A percentile compares a stretch with the other conserved stretches of the same genome.
These are phyloP conservation scores for Blastobotrys persicus DNA, from an alignment of 1,139 yeast genomes.

Conservation along the genomic window DNA sequence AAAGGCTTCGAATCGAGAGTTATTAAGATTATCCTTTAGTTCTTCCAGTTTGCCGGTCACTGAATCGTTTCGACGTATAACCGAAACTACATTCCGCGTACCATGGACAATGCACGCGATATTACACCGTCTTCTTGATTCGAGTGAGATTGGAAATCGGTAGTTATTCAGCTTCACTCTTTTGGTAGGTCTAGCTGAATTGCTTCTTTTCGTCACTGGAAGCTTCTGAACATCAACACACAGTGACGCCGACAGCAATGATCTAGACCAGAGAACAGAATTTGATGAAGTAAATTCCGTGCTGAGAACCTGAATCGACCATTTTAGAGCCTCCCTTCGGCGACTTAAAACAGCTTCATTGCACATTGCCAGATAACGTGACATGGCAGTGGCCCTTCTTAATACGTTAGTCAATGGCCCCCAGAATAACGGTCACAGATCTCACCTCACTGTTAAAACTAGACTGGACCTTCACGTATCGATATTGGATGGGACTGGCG, in stretches of 20 bases:
- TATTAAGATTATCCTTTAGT: not conserved
- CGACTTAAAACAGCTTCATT: slow-evolving; percentile 15
- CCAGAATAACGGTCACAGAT: not conserved
- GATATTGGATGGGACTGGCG: not conserved
- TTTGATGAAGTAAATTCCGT: slow-evolving; percentile 1
- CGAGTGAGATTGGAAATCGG: not conserved
- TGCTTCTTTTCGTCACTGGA: slow-evolving; percentile 10
- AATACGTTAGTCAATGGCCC: not conserved
- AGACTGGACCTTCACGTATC: not conserved
- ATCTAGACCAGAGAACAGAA: slow-evolving; percentile 1
- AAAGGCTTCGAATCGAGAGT: not conserved
- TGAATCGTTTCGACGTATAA: not conserved
- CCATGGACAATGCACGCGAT: not conserved
- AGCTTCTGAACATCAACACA: slow-evolving; percentile 11
- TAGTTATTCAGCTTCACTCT: not conserved
- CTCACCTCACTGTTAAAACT: not conserved
- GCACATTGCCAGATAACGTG: slow-evolving; percentile 16
- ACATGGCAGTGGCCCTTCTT: not conserved
- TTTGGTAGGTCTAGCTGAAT: not conserved
- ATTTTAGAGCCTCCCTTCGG: slow-evolving; percentile 16
- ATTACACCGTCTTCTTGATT: not conserved
- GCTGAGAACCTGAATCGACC: slow-evolving; percentile 17
- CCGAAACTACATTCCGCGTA: not conserved
- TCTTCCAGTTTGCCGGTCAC: not conserved
- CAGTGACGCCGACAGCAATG: slow-evolving; percentile 8